These are phyloP conservation scores for Trypanosoma melophagium DNA, from an alignment of 208 protist genomes.

Conservation along the genomic window DNA sequence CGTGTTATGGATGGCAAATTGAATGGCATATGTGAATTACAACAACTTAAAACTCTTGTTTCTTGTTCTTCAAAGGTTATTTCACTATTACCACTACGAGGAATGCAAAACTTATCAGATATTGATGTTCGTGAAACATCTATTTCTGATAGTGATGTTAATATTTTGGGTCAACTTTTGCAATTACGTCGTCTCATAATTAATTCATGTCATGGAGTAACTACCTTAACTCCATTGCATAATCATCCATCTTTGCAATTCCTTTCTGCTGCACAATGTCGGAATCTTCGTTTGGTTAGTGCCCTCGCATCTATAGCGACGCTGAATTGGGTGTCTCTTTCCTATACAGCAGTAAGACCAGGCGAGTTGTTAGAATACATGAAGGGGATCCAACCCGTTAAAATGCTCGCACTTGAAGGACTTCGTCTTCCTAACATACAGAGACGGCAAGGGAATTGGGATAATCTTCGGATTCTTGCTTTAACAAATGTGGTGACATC, in stretches of 20 bases:
- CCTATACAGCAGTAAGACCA: background rate
- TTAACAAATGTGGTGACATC: background rate
- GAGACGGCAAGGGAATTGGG: conserved; percentile 21
- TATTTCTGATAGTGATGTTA: conserved; percentile 46
- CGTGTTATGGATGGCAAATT: conserved; percentile 27
- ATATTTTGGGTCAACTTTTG: conserved; percentile 35
- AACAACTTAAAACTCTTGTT: conserved; percentile 28
- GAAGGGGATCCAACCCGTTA: background rate
- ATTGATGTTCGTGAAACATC: conserved; percentile 32
- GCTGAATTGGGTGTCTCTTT: conserved; percentile 12
- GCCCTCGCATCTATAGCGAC: conserved; percentile 19
- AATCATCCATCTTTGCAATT: conserved; percentile 19
- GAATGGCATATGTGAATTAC: conserved; percentile 31
- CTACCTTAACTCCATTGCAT: conserved; percentile 36
- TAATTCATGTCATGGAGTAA: conserved; percentile 41
- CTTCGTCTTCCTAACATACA: background rate
- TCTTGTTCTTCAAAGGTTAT: conserved; percentile 23
- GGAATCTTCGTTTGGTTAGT: background rate
- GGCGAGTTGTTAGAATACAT: conserved; percentile 7
- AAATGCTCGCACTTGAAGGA: conserved; percentile 1
- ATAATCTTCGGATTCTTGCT: conserved; percentile 24
- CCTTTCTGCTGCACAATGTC: conserved; percentile 11
- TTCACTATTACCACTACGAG: conserved; percentile 32
- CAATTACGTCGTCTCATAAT: conserved; percentile 34
- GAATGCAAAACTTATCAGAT: conserved; percentile 28